Conservation (phyloP, 176 grass and related monocot species). For the Rhynchospora breviuscula region DNA sequence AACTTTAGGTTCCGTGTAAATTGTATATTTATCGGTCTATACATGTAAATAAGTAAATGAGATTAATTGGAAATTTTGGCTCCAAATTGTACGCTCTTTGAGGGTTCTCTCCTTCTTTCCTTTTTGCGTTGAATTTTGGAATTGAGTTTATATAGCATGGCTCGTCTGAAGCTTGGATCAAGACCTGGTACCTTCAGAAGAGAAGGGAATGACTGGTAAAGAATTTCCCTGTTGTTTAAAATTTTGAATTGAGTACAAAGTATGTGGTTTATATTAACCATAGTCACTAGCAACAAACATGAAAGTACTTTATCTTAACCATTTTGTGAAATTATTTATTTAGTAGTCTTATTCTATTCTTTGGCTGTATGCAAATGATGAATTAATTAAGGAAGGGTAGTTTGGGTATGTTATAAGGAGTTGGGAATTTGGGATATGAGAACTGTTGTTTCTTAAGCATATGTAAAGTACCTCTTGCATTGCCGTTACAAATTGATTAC, state of each 20-base stretch:
- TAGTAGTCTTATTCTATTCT: background rate
- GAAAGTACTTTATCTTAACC: background rate
- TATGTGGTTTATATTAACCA: background rate
- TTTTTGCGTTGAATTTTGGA: constrained; percentile 1
- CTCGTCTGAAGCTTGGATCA: constrained; percentile 63
- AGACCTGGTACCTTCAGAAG: constrained; percentile 60
- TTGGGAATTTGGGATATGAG: background rate
- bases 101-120: constrained; percentile 20
- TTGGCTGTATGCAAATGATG: background rate
- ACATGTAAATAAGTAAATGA: background rate
- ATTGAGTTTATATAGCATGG: constrained; percentile 33
- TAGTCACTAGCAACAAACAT: background rate
- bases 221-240: constrained; percentile 19
- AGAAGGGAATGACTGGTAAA: constrained; percentile 66
- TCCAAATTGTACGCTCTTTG: background rate
- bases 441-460: background rate
- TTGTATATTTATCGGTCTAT: constrained; percentile 32
- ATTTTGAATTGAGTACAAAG: constrained; percentile 2
- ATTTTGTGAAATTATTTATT: background rate
- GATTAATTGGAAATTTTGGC: background rate
- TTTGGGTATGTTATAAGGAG: background rate
- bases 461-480: background rate
- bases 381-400: background rate
- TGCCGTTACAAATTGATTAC: background rate
- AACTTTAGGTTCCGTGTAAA: background rate